phyloP scores from a whole-genome alignment of 768 basidiomycete species.

The Calocybe indica region DNA sequence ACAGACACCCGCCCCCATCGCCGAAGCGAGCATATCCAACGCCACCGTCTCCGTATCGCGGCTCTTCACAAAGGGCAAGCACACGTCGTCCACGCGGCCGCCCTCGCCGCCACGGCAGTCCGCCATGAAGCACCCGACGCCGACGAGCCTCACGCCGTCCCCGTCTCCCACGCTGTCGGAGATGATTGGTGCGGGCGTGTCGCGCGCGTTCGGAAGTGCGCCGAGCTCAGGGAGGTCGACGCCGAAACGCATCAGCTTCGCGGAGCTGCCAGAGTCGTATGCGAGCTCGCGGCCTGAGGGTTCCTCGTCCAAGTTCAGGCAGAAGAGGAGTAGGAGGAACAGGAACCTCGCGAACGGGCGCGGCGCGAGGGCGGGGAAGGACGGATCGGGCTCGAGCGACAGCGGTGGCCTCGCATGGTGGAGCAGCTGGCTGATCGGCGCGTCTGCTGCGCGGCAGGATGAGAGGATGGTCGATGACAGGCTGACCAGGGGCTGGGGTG shows the following conservation, averaged over 20 bases:
- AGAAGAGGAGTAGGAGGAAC: conserved; percentile 13
- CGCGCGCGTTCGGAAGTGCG: conserved; percentile 24
- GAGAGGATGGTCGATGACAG: conserved; percentile 51
- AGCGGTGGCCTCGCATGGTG: conserved; percentile 19
- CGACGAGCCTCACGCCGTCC: conserved; percentile 19
- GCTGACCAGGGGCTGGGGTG: conserved; percentile 37
- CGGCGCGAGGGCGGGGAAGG: conserved; percentile 7
- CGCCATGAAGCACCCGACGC: conserved; percentile 26
- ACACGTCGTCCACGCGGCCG: conserved; percentile 56
- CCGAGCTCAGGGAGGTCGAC: conserved; percentile 47
- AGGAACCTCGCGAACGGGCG: conserved; percentile 23
- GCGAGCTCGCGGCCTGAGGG: conserved; percentile 21
- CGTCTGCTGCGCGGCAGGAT: conserved; percentile 16
- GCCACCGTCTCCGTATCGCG: conserved; percentile 76
- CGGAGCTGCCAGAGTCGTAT: conserved; percentile 67
- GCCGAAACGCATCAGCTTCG: conserved; percentile 77
- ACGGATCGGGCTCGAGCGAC: conserved; percentile 6
- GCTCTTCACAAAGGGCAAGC: conserved; percentile 59
- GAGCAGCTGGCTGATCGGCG: conserved; percentile 20
- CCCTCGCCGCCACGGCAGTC: conserved; percentile 51
- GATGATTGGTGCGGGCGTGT: conserved; percentile 17
- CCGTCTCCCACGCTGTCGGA: conserved; percentile 18
- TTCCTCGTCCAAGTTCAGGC: conserved; percentile 16
- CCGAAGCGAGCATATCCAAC: conserved; percentile 57
- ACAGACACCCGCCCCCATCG: conserved; percentile 45